Base-by-base conservation (phyloP, 805 yeast genomes). In the Nematodospora valgi region DNA sequence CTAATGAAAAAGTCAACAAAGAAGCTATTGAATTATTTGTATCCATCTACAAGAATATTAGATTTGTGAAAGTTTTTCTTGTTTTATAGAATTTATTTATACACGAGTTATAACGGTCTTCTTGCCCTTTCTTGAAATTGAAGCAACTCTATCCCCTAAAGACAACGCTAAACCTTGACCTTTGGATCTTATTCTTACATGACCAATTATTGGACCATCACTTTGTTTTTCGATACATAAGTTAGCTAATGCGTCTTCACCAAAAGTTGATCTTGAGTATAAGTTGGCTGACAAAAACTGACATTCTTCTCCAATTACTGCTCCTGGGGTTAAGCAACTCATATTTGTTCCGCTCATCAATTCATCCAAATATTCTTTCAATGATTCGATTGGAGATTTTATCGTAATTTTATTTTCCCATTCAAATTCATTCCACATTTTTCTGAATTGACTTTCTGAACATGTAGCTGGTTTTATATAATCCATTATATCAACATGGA, bases 361-460 rank as follows among this genome's bases (percentile, higher is more conserved):
- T 51, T 76, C 81, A 40, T 80, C 83, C 59, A 93, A 70, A 62
- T 86, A 93, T 30, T 77, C 85, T 54, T 82, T 80, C 53, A 94
- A 72, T 2, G 86, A 64, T 21, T 74, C 59, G 44, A 81, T 68
- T 35, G 70, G 73, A 2, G 94, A 78, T 47, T 82, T 80, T 56
- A 93, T 85, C 41, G 89, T 85, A 49, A 93, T 89, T 70, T 93
- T 93, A 70, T 93, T 93, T 64, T 93, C 98, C 98, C 98, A 93
- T 66, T 93, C 99, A 57, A 94, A 93, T 59, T 89, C 97, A 58
- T 88, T 87, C 99, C 99, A 93, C 98, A 89, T 91, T 52, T 80
- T 76, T 55, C 98, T 84, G 84, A 93, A 93, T 48, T 78, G 83
- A 29, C 80, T 78, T 63, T 91, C 98, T 11, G 88, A 68, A 59